Evolutionary conservation across 2,329 filamentous ascomycete species (phyloP).

Genomic region (Epichloe festucae): DNA sequence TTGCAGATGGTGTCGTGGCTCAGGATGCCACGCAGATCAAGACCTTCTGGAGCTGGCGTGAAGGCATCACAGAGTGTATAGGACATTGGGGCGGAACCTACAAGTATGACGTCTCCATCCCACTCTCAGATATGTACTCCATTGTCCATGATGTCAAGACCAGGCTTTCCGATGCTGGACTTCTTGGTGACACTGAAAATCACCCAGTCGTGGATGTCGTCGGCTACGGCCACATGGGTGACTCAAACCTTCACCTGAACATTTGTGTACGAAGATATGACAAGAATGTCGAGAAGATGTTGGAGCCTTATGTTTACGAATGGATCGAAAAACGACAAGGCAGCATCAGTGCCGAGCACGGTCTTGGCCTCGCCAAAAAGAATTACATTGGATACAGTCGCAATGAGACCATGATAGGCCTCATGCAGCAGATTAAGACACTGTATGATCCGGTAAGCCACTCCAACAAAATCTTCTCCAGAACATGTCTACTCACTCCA

Average conservation of each 20-base stretch:
- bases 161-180: conserved; percentile 57
- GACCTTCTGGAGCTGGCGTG: conserved; percentile 81
- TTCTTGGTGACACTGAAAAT: conserved; percentile 63
- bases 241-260: conserved; percentile 91
- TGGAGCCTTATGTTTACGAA: conserved; percentile 96
- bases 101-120: conserved; percentile 97
- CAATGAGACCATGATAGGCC: conserved; percentile 67
- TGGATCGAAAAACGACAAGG: conserved; percentile 83
- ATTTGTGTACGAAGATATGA: conserved; percentile 73
- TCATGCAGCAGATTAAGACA: conserved; percentile 94
- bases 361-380: conserved; percentile 86
- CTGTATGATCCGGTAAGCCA: conserved; percentile 81
- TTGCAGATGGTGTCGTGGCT: conserved; percentile 80
- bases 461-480: not conserved
- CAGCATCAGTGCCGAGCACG: conserved; percentile 95
- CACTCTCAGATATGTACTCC: conserved; percentile 72
- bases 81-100: conserved; percentile 91
- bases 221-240: conserved; percentile 97
- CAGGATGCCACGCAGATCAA: conserved; percentile 85
- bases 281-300: conserved; percentile 68
- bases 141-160: conserved; percentile 76
- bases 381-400: conserved; percentile 88
- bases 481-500: not conserved
- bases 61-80: conserved; percentile 80
- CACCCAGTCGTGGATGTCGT: conserved; percentile 80